Percentiles rank a stretch among this genome's conserved stretches.
phyloP scores from a whole-genome alignment of 2,329 filamentous ascomycete genomes.

The Grosmannia serpens region DNA sequence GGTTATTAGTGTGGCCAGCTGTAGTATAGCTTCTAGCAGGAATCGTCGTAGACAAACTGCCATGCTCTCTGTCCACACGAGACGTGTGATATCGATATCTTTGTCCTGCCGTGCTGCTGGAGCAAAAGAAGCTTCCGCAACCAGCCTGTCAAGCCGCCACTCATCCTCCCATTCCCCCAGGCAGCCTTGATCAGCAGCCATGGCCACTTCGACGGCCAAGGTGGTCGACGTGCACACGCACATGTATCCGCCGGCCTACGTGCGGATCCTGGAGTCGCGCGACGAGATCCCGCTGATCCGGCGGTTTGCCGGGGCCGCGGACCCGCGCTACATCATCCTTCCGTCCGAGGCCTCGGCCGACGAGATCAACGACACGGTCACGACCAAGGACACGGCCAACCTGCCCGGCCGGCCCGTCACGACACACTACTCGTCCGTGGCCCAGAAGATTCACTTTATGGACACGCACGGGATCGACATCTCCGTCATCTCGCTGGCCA shows the following conservation, averaged over 20 bases:
- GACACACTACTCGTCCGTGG: slow-evolving; percentile 68
- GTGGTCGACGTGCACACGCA: slow-evolving; percentile 60
- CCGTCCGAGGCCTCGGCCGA: slow-evolving; percentile 21
- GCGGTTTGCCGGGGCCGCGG: slow-evolving; percentile 38
- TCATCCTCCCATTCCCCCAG: background rate
- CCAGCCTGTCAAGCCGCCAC: too few species aligned
- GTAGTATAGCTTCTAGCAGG: too few species aligned
- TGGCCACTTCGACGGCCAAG: slow-evolving; percentile 13
- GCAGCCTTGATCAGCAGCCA: background rate
- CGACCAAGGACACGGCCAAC: slow-evolving; percentile 12
- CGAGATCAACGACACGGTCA: slow-evolving; percentile 37
- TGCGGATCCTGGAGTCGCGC: slow-evolving; percentile 47
- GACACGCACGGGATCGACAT: slow-evolving; percentile 68
- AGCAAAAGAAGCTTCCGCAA: background rate
- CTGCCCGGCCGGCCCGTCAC: slow-evolving; percentile 73
- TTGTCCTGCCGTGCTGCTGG: background rate
- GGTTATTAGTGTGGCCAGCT: too few species aligned
- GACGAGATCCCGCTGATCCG: slow-evolving; percentile 59
- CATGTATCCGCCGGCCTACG: slow-evolving; percentile 56
- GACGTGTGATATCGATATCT: too few species aligned
- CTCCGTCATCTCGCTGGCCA: slow-evolving; percentile 79
- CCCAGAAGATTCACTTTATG: slow-evolving; percentile 80
- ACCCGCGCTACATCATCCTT: slow-evolving; percentile 56
- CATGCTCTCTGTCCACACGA: too few species aligned
- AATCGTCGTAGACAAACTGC: too few species aligned